Evolutionary conservation across 139 green algal species (phyloP), one percentile per base, ranked within the genome.

Genomic region (Volvox reticuliferus): DNA sequence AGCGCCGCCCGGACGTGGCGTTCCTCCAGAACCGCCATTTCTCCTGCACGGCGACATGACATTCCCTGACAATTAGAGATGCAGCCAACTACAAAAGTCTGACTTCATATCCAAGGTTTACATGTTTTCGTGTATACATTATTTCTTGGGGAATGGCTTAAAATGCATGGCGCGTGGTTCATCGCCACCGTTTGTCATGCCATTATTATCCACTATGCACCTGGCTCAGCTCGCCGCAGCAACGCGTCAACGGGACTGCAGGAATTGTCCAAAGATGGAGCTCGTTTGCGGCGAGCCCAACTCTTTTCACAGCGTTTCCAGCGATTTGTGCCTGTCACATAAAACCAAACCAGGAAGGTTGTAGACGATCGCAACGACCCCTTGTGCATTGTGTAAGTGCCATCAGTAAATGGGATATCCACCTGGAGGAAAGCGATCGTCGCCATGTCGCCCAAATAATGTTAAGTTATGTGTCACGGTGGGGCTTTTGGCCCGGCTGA

Each of bases 11-110:
- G 78, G 20, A 84, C 24, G 3, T 84, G 78, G 1, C 17, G 22
- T 44, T 84, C 78, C 35, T 84, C 78, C 78, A 84, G 2, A 13
- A 84, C 37, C 30, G 78, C 78, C 78, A 84, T 16, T 26, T 65
- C 78, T 22, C 78, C 78, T 84, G 78, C 78, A 84, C 17, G 71
- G 28, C 12, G 26, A 35, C 18, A 79, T 33, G 14, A 2, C 30
- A 77, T 17, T 9, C 14, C 17, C n/a, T 77, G n/a, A n/a, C 21
- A 77, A 77, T 17, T n/a, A 79, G 71, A 35, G 26, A 79, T 32
- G 71, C 68, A 21, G 68, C 17, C 9, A 77, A 21, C 21, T 77
- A 12, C 18, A 36, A 35, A 79, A 35, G 71, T n/a, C 20, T 12
- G 17, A 20, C 1, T 35, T 21, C 32, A 20, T 79, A 36, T n/a